These are phyloP conservation scores for Metarhizium robertsii DNA, from an alignment of 2,329 filamentous ascomycete species.

Conservation along the genomic window DNA sequence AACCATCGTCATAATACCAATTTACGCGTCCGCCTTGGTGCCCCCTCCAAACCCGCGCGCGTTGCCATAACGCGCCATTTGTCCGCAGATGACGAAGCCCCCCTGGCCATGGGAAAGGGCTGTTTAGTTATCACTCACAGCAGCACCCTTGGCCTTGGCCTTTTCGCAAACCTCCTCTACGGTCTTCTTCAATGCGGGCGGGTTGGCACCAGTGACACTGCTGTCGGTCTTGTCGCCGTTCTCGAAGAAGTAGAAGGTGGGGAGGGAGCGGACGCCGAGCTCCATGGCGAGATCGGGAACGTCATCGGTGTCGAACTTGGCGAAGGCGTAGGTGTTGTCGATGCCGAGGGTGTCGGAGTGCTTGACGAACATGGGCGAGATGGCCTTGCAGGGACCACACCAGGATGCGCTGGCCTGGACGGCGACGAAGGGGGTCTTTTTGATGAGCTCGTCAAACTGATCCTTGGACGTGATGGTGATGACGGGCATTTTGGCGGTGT, in stretches of 20 bases:
- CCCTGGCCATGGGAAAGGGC: too few species aligned
- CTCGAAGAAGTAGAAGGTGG: constrained; percentile 52
- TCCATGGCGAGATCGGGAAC: constrained; percentile 38
- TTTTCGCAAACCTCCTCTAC: constrained; percentile 16
- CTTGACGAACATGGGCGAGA: constrained; percentile 43
- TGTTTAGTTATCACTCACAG: neutral
- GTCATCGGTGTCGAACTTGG: constrained; percentile 50
- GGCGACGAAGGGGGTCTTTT: constrained; percentile 39
- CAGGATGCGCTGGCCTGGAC: constrained; percentile 51
- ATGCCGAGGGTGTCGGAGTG: constrained; percentile 30
- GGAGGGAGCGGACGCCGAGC: constrained; percentile 46
- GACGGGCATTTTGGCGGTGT: constrained; percentile 22
- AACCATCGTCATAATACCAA: neutral
- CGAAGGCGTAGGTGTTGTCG: constrained; percentile 39
- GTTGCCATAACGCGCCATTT: neutral
- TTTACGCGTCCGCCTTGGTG: neutral
- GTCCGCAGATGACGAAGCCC: neutral
- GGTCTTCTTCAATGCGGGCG: constrained; percentile 21
- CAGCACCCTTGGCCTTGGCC: constrained; percentile 13
- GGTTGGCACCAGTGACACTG: constrained; percentile 31
- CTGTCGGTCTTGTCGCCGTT: constrained; percentile 35
- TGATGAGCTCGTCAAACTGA: constrained; percentile 40
- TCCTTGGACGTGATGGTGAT: constrained; percentile 29
- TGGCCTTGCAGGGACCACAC: constrained; percentile 53
- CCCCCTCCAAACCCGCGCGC: too few species aligned